These are phyloP conservation scores for Colletotrichum euphorbiae DNA, from an alignment of 2,329 filamentous ascomycete genomes.

Conservation along the genomic window DNA sequence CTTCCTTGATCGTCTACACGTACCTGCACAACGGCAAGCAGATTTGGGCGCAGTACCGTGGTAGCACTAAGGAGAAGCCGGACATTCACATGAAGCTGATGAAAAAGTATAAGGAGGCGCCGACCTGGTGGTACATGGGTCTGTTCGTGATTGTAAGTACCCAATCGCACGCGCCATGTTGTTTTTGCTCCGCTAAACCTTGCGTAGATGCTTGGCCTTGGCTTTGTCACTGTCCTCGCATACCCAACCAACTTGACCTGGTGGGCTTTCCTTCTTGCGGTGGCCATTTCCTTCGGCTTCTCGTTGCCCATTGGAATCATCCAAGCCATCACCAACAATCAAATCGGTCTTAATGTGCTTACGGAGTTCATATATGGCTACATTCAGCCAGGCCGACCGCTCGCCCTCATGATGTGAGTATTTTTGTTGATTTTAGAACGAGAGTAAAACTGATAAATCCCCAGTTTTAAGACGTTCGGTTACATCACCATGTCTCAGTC, in stretches of 20 bases:
- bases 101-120: conserved; percentile 71
- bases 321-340: conserved; percentile 75
- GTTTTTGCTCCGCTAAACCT: not conserved
- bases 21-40: conserved; percentile 74
- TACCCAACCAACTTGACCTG: conserved; percentile 77
- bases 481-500: conserved; percentile 75
- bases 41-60: conserved; percentile 72
- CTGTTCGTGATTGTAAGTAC: conserved; percentile 65
- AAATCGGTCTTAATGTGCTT: conserved; percentile 79
- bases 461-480: conserved; percentile 71
- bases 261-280: conserved; percentile 78
- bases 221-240: conserved; percentile 65
- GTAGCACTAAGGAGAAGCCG: conserved; percentile 69
- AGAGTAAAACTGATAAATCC: conserved; percentile 40
- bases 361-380: conserved; percentile 82
- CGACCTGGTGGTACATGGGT: conserved; percentile 72
- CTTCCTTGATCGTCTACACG: conserved; percentile 76
- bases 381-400: conserved; percentile 77
- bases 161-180: not conserved
- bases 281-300: conserved; percentile 73
- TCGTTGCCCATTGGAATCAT: conserved; percentile 77
- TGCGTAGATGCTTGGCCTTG: conserved; percentile 63
- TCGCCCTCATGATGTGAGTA: conserved; percentile 77
- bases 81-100: conserved; percentile 75
- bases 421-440: not conserved